Conservation (phyloP, 352 stramenopile species). For the Ophiocytium majus region DNA sequence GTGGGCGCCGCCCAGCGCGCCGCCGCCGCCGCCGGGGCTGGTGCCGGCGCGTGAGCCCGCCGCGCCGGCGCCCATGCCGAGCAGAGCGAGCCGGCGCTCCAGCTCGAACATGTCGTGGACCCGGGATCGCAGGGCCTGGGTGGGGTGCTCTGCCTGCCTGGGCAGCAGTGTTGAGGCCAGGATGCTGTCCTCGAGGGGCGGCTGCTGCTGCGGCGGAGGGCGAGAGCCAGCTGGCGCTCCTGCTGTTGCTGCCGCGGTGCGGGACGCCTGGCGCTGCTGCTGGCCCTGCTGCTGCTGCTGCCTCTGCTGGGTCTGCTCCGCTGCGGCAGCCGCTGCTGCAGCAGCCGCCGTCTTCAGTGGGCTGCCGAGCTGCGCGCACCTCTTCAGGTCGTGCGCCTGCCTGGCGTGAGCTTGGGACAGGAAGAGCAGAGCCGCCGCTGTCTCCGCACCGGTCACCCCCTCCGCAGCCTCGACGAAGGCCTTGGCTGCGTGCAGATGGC, state of each 20-base stretch:
- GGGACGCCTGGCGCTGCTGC: neutral
- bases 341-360: too few species aligned
- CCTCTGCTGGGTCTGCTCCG: neutral
- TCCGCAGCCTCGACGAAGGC: neutral
- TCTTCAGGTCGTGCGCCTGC: neutral
- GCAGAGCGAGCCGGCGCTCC: neutral
- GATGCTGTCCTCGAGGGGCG: neutral
- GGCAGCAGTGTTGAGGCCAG: neutral
- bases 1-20: too few species aligned
- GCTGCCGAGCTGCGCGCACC: neutral
- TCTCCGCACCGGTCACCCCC: neutral
- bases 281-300: neutral
- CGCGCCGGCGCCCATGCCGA: neutral
- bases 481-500: neutral
- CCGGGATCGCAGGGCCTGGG: neutral
- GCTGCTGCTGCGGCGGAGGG: too few species aligned
- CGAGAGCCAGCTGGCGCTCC: neutral
- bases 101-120: slow-evolving; percentile 5
- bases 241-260: neutral
- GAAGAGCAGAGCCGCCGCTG: neutral
- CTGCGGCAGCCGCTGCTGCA: too few species aligned
- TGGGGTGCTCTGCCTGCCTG: neutral
- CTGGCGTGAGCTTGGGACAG: slow-evolving; percentile 6
- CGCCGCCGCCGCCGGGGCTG: too few species aligned
- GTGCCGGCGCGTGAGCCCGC: too few species aligned